Evolutionary conservation across 495 filamentous ascomycete species (phyloP), one percentile per base, ranked within the genome.

Genomic region (Annulohypoxylon moriforme): DNA sequence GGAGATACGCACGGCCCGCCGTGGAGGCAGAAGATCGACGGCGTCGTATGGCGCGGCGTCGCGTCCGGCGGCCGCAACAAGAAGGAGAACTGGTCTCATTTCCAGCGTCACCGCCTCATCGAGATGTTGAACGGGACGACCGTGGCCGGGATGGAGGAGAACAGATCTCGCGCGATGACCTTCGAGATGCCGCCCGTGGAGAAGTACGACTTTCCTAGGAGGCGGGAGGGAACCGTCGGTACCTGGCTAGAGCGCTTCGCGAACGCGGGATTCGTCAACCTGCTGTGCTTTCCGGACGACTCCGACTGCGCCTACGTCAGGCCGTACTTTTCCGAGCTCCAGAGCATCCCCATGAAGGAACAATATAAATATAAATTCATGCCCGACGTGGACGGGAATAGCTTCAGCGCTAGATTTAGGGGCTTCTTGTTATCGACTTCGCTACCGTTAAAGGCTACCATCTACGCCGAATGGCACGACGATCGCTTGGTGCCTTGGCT

Each of bases 91-190:
- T 94, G 92, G 91, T 79, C 76, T 42, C 80, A 84, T 20, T 91
- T 93, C 76, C 92, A 93, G 64, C 88, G 91, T 14, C 90, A 93
- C 75, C 86, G 91, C n/a, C 87, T 93, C 66, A 85, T 93, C 11
- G 80, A 84, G 67, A 89, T 92, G 85, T 81, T 87, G 53, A 95
- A 95, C 74, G 84, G 81, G 14, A 90, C 89, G 0, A 78, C 84
- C 22, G 84, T 93, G 38, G 66, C 74, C 0, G 69, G 66, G 1
- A 84, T 85, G 4, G 80, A 84, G 63, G 67, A 74, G 18, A 75
- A 79, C 58, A 60, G 55, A 8, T 42, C 73, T 20, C 64, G 69
- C 25, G 74, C 76, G 25, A 65, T 74, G 49, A 82, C 82, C 3
- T 86, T 83, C 68, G 77, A 77, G 29, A 73, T 84, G 63, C 81